Evolutionary conservation across 495 filamentous ascomycete genomes (phyloP), one percentile per base, ranked within the genome.

Genomic region (Clohesyomyces aquaticus): DNA sequence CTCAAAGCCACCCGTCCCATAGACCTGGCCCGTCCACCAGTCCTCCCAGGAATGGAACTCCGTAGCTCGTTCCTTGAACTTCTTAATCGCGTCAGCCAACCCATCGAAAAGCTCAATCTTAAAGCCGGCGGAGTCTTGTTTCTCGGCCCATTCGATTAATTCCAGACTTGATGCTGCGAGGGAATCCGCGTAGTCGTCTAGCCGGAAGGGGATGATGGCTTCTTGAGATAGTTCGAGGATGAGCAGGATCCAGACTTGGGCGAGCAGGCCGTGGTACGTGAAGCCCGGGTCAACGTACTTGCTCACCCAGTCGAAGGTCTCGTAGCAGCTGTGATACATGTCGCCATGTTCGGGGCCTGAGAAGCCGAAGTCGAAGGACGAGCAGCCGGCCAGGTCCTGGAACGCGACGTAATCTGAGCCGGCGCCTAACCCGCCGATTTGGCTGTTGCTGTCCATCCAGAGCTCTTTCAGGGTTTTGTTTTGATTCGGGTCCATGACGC

Each of bases 321-420:
- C 94, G 73, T 94, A 91, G 75, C 89, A 94, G 63, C 88, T 91
- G 74, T 91, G 86, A 56, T 88, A 87, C 1, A 93, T 91, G 72
- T 80, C 92, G 21, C 63, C 71, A 49, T 80, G 71, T 18, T 80
- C 77, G 12, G 63, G 61, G 18, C 89, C 91, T 41, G 75, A 72
- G 67, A 98, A 98, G 38, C 85, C 82, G 66, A 98, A 84, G 73
- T 98, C 94, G 54, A 98, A 80, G 18, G 89, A 93, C 4, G 90
- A 92, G 3, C 87, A 91, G 43, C 94, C 94, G n/a, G 91, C 93
- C 23, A 97, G 89, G 67, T 93, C 85, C 73, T 96, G 93, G 75
- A 96, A 98, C 32, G 93, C 85, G 27, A 93, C 88, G 69, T 91
- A 94, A 72, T 97, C 94, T 69, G 91, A 89, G n/a, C 85, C 90